Conservation (phyloP, 352 stramenopile species). For the Globisporangium cylindrosporum region DNA sequence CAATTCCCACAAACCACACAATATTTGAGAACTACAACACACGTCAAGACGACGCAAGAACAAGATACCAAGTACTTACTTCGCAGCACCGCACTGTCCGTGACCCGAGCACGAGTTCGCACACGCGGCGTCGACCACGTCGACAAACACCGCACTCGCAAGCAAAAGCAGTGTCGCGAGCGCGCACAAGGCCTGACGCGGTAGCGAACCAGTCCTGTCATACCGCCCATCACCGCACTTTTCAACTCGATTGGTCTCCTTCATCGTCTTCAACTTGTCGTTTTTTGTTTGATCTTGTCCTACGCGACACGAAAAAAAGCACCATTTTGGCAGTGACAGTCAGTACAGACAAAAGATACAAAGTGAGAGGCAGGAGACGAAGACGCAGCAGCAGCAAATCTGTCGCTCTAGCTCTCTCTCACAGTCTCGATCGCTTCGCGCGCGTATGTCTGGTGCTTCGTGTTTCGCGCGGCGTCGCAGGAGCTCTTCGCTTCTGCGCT, state of each 20-base stretch:
- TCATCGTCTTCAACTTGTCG: not conserved
- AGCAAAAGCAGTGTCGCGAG: slow-evolving; percentile 13
- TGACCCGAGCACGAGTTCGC: slow-evolving; percentile 67
- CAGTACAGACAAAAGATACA: not conserved
- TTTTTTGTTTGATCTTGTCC: not conserved
- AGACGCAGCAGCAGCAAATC: not conserved
- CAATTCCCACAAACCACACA: not conserved
- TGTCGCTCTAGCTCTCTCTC: not conserved
- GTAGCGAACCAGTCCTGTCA: not conserved
- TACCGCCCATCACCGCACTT: not conserved
- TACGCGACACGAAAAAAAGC: not conserved
- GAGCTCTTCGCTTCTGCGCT: slow-evolving; percentile 1
- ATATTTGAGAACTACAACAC: not conserved
- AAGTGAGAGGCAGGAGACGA: not conserved
- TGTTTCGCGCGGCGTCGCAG: no score
- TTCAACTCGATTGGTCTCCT: not conserved
- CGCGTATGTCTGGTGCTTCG: no score
- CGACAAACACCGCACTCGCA: not conserved
- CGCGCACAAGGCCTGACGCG: not conserved
- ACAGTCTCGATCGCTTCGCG: not conserved
- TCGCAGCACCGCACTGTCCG: slow-evolving; percentile 43
- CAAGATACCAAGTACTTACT: slow-evolving; percentile 23
- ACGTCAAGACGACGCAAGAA: not conserved
- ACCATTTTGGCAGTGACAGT: not conserved
- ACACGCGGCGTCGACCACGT: slow-evolving; percentile 32